Evolutionary conservation across 495 filamentous ascomycete genomes (phyloP), one percentile per base, ranked within the genome.

Genomic region (Cairneyella variabilis): DNA sequence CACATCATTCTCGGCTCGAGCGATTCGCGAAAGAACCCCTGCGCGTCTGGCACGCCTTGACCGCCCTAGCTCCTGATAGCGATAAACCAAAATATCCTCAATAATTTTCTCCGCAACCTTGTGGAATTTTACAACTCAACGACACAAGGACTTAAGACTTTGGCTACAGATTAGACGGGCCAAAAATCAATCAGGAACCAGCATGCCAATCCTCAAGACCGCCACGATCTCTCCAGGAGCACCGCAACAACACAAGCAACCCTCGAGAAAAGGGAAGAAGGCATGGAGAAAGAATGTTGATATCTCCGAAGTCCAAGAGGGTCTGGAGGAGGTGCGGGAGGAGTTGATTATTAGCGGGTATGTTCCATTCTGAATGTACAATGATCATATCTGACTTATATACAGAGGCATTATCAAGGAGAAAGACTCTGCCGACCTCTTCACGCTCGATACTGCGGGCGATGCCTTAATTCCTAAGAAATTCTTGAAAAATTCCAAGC

Each of bases 201-300:
- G 17, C 32, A 66, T 66, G 63, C 57, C 63, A 20, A 45, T 64
- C n/a, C 47, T 64, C 16, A 59, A 53, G 40, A 54, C 57, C 3
- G 51, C 59, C 23, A 62, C 63, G 20, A 66, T 60, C 21, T 59
- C 69, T 3, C 68, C 66, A 25, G 64, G 70, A 7, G 72, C 71
- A 16, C 77, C 78, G 38, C 63, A 72, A 44, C 76, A 78, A 38
- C 71, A 75, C 65, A 91, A 84, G 58, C 93, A 97, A 68, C 84
- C 91, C 37, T 96, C 91, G 10, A 78, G 93, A 63, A 98, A 97
- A 69, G 92, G 93, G 56, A 98, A 98, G 73, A 96, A 91, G 70
- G 93, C 93, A 17, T 98, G 93, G 93, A 79, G 93, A 59, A 98
- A 97, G 69, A 95, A 98, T 73, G 88, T 97, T 63, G 90, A 98